Percentiles rank a stretch among this genome's conserved stretches.
phyloP scores from a whole-genome alignment of 441 rosid genomes.

The Hura crepitans region DNA sequence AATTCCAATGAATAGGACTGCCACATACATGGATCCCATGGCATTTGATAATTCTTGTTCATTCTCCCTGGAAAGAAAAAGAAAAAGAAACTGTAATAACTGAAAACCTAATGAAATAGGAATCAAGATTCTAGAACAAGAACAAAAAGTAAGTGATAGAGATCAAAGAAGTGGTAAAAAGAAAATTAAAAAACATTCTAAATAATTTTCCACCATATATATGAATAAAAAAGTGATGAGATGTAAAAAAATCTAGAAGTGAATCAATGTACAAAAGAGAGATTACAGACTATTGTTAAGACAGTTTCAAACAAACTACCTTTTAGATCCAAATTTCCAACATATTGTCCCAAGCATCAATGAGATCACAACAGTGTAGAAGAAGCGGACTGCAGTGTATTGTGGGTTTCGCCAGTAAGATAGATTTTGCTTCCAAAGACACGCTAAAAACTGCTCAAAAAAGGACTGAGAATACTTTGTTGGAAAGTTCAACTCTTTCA shows the following conservation, averaged over 20 bases:
- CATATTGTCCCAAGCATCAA: conserved; percentile 94
- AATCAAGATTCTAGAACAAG: no score
- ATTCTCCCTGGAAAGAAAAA: conserved; percentile 48
- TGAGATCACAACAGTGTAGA: conserved; percentile 84
- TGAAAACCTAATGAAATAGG: not conserved
- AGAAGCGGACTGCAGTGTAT: conserved; percentile 93
- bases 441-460: conserved; percentile 69
- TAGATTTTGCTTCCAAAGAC: conserved; percentile 93
- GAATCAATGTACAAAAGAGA: conserved; percentile 1
- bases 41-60: conserved; percentile 68
- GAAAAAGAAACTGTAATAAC: conserved; percentile 8
- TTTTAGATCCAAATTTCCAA: conserved; percentile 86
- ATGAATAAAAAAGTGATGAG: not conserved
- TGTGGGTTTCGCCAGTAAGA: conserved; percentile 96
- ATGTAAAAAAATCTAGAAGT: not conserved
- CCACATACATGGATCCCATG: conserved; percentile 38
- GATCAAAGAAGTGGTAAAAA: not conserved
- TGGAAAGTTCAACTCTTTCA: conserved; percentile 69
- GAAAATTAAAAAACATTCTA: not conserved
- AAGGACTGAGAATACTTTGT: conserved; percentile 74
- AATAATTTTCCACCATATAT: not conserved
- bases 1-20: conserved; percentile 81
- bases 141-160: no score
- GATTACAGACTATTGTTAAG: not conserved
- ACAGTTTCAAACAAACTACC: conserved; percentile 32